Evolutionary conservation across 2,329 filamentous ascomycete genomes (phyloP).

Genomic region (Penicillium hordei): DNA sequence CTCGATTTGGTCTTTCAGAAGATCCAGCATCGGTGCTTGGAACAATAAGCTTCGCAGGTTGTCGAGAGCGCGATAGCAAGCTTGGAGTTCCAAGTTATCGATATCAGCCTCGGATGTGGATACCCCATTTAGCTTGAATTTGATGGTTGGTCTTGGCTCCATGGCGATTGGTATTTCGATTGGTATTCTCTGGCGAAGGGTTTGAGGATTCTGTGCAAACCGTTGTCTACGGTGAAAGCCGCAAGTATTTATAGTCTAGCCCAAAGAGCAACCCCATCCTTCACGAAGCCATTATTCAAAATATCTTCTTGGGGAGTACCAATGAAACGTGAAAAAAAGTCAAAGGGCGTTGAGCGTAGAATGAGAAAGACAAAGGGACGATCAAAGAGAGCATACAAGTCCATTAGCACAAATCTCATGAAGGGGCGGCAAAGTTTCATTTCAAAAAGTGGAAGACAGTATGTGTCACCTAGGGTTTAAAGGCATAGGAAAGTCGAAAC

Average conservation of each 20-base stretch:
- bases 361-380: not conserved
- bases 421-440: not conserved
- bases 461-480: not conserved
- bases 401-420: not conserved
- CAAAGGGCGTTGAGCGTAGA: not conserved
- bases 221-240: not conserved
- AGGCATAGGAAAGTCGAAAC: not conserved
- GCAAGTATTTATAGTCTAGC: not conserved
- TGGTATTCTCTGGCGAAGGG: not conserved
- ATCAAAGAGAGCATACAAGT: not conserved
- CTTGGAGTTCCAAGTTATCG: conserved; percentile 1
- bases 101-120: not conserved
- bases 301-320: not conserved
- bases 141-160: not conserved
- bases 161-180: not conserved
- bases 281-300: not conserved
- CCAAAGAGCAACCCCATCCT: not conserved
- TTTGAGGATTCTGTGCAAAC: not conserved
- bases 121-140: conserved; percentile 6
- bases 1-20: conserved; percentile 1
- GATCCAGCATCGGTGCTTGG: conserved; percentile 1
- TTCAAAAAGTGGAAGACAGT: not conserved
- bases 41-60: conserved; percentile 7
- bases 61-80: conserved; percentile 3
- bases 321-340: not conserved